Evolutionary conservation across 805 yeast species (phyloP), one percentile per base, ranked within the genome.

Genomic region (Spathaspora boniae): DNA sequence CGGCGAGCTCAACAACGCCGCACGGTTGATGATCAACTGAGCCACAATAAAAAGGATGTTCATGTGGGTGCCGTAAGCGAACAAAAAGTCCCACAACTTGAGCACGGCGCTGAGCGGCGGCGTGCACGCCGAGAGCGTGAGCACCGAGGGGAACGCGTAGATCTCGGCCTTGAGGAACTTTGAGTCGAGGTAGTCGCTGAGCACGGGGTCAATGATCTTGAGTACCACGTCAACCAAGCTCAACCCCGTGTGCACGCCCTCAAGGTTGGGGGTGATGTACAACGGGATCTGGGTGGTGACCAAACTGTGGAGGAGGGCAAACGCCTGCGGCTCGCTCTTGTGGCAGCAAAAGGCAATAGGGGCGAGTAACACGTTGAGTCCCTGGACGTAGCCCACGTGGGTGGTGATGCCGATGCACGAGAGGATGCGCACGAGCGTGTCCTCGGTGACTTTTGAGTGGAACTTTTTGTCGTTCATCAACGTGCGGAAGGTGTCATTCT

Each of bases 21-120:
- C 72, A 38, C 96, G 65, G 40, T 83, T 80, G 27, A 82, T 65
- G 4, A 85, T 78, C 16, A 88, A 61, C 53, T 86, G 95, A 2
- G 96, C 91, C 6, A 87, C 86, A 3, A 88, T 77, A 46, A 87
- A 83, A 25, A 89, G 64, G 19, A 89, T 74, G 58, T 89, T 88
- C 80, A 87, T 72, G 51, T 89, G 96, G 14, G 84, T 77, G 0
- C 97, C 97, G 50, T 86, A 88, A 3, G 96, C 95, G 58, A 88
- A 83, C 47, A 87, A 60, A 45, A 88, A 84, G 55, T 88, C 97
- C 97, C 97, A 88, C 12, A 88, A 66, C 39, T 78, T 74, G 25
- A 88, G 59, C 1, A 85, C 84, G 43, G 88, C 86, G 21, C 66
- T 62, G 29, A 89, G 63, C 0, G 96, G 89, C 7, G 94, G 95